Evolutionary conservation across 2,329 filamentous ascomycete species (phyloP).

Genomic region (Amphichorda felina): DNA sequence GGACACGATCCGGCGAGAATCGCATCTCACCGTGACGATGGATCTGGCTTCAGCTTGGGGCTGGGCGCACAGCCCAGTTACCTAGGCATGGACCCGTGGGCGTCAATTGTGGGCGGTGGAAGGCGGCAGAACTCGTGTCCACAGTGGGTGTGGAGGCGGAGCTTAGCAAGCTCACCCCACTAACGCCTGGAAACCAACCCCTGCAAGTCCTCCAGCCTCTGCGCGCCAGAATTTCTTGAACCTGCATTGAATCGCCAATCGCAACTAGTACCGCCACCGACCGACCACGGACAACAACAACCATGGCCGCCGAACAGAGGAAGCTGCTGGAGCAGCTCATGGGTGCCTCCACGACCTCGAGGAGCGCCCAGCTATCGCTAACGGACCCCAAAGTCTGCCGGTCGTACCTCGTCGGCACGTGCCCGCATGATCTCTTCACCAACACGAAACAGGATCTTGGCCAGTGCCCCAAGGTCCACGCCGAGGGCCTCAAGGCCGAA

Average conservation of each 20-base stretch:
- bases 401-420: conserved; percentile 86
- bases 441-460: conserved; percentile 98
- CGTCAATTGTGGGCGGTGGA: background rate
- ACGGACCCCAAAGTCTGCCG: conserved; percentile 90
- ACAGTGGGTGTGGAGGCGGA: no score
- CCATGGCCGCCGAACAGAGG: conserved; percentile 92
- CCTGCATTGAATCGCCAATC: conserved; percentile 2
- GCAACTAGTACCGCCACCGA: conserved; percentile 1
- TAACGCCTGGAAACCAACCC: no score
- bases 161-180: no score
- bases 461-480: conserved; percentile 77
- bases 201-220: no score
- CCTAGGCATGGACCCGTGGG: background rate
- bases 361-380: conserved; percentile 72
- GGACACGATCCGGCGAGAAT: conserved; percentile 2
- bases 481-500: conserved; percentile 77
- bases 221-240: background rate
- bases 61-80: background rate
- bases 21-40: conserved; percentile 2
- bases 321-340: conserved; percentile 98
- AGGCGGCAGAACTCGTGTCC: background rate
- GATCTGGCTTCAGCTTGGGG: background rate
- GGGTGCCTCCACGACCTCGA: conserved; percentile 61
- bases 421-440: conserved; percentile 97
- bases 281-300: background rate